Evolutionary conservation across 495 filamentous ascomycete genomes (phyloP), one percentile per base, ranked within the genome.

Genomic region (Aspergillus affinis): DNA sequence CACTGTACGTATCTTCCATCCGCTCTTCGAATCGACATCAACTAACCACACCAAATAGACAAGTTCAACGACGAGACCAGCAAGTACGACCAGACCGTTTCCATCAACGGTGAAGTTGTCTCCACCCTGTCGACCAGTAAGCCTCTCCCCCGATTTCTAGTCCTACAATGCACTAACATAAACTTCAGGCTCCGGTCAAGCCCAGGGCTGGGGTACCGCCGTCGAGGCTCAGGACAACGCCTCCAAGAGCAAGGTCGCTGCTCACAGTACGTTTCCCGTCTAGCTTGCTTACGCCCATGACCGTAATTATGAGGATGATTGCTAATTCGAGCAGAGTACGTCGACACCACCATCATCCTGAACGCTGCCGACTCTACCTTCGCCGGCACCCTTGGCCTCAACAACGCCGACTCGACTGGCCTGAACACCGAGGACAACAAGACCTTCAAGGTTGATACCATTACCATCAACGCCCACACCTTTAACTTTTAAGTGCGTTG

Each of bases 201-300:
- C 71, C 17, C 65, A 72, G 48, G 72, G 71, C 50, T 77, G 71
- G 70, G 74, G 74, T 19, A 77, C 73, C 12, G 75, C 75, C 30
- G 71, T 76, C 30, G 75, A 77, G 41, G 75, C 72, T 60, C 72
- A 76, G 61, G 64, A 69, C 41, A 60, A 72, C 18, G 63, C 63
- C 5, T 68, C 64, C 45, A 54, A 72, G 44, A 69, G 69, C 52
- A 69, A 59, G n/a, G 65, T 67, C 26, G 61, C 69, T 2, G 64
- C 66, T 18, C 70, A 76, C 59, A 36, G 70, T 72, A 64, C 62
- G 70, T 64, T 21, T 41, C 20, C 26, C n/a, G 23, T 6, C 48
- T n/a, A 6, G 48, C 26, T 15, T 17, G 3, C 13, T 15, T 10
- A 0, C 19, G 10, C 21, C 3, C 27, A 27, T 27, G 8, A 44